Evolutionary conservation across 352 stramenopile species (phyloP).

Genomic region (Pythium apleroticum): DNA sequence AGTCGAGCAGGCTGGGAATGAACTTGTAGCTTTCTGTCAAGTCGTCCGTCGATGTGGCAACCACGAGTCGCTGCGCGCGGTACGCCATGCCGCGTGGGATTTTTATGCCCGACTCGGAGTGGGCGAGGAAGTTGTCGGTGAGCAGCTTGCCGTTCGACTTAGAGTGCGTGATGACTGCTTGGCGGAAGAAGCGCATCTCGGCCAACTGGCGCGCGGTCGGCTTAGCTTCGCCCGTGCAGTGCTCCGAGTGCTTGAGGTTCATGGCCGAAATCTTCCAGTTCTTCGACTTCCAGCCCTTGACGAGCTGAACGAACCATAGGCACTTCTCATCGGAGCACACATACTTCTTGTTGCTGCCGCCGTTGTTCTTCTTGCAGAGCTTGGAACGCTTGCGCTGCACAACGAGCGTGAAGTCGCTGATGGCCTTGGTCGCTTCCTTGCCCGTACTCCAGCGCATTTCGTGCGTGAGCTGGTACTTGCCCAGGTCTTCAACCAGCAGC

Average conservation of each 20-base stretch:
- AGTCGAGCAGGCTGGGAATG: constrained; percentile 69
- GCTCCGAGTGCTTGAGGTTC: constrained; percentile 73
- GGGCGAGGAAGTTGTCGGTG: constrained; percentile 75
- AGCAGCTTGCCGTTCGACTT: constrained; percentile 76
- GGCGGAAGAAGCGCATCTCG: constrained; percentile 77
- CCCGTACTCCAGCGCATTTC: constrained; percentile 82
- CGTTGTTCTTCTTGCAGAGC: constrained; percentile 80
- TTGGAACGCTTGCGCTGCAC: constrained; percentile 79
- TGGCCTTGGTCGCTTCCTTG: constrained; percentile 76
- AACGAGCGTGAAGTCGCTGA: constrained; percentile 76
- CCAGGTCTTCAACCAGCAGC: constrained; percentile 56
- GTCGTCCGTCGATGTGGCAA: constrained; percentile 70
- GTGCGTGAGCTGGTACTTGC: constrained; percentile 70
- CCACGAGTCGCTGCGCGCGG: constrained; percentile 63
- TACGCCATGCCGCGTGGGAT: constrained; percentile 73
- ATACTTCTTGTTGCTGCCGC: constrained; percentile 86
- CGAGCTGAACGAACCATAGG: constrained; percentile 76
- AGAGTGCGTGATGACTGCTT: constrained; percentile 72
- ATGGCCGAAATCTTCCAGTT: constrained; percentile 90
- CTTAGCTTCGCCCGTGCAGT: constrained; percentile 62
- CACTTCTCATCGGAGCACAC: constrained; percentile 74
- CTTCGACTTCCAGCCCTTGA: constrained; percentile 84
- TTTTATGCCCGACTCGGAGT: constrained; percentile 63
- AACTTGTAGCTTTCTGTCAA: constrained; percentile 84
- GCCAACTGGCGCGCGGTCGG: constrained; percentile 76